Conservation (phyloP, 2,329 filamentous ascomycete species). For the Exophiala spinifera region DNA sequence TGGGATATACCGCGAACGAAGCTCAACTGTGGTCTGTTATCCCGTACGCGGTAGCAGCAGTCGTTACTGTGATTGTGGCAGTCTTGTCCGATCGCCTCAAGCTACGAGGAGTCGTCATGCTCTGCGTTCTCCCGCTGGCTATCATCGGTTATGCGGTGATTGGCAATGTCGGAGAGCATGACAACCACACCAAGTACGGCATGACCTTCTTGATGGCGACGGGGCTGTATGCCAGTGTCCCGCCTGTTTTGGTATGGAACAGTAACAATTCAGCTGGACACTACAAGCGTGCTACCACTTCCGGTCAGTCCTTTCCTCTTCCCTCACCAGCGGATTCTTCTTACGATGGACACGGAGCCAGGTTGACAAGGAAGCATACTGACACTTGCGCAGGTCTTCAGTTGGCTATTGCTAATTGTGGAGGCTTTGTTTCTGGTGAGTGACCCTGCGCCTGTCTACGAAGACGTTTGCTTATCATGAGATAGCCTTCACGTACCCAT, state of each 20-base stretch:
- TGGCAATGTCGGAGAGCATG: conserved; percentile 50
- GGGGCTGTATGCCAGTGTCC: conserved; percentile 62
- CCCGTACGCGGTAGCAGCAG: conserved; percentile 68
- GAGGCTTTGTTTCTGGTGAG: conserved; percentile 58
- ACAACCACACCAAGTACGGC: conserved; percentile 53
- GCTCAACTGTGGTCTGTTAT: conserved; percentile 73
- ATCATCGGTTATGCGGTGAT: conserved; percentile 66
- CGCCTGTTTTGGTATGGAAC: conserved; percentile 63
- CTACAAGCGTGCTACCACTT: conserved; percentile 62
- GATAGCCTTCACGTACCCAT: conserved; percentile 59
- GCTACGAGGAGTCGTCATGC: conserved; percentile 65
- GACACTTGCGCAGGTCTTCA: conserved; percentile 43
- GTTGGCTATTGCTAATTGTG: conserved; percentile 64
- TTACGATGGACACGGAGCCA: too few relatives aligned
- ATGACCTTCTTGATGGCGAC: conserved; percentile 68
- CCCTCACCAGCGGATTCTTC: background rate
- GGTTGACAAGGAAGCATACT: background rate
- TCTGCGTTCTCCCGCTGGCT: conserved; percentile 60
- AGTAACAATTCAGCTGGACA: conserved; percentile 67
- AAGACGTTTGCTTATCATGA: background rate
- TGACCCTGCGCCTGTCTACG: background rate
- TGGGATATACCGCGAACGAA: conserved; percentile 58
- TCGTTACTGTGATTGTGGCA: conserved; percentile 67
- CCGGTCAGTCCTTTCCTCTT: conserved; percentile 34
- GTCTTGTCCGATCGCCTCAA: conserved; percentile 70